Conservation (phyloP, 1,284 basidiomycete genomes). For the Sanghuangporus weigelae region DNA sequence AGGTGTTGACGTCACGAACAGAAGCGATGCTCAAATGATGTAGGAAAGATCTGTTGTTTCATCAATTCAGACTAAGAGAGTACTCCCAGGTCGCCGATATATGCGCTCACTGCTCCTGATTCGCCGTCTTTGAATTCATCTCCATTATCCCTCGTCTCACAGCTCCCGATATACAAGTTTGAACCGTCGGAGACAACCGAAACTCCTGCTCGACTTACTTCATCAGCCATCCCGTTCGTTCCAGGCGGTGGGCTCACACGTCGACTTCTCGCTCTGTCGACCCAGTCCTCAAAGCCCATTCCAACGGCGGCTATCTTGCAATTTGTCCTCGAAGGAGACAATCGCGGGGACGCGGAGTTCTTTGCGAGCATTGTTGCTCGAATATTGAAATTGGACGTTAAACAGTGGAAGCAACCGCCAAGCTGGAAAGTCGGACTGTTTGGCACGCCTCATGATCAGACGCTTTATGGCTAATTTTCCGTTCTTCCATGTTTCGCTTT, state of each 20-base stretch:
- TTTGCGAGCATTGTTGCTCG: slow-evolving; percentile 52
- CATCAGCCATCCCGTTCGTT: slow-evolving; percentile 48
- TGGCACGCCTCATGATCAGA: slow-evolving; percentile 65
- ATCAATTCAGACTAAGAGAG: not conserved
- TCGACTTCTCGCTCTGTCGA: slow-evolving; percentile 50
- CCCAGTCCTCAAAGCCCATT: slow-evolving; percentile 30
- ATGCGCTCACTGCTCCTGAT: slow-evolving; percentile 42
- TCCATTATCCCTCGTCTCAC: slow-evolving; percentile 35
- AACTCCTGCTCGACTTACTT: slow-evolving; percentile 21
- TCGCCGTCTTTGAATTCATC: slow-evolving; percentile 34
- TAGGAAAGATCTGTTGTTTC: slow-evolving; percentile 31
- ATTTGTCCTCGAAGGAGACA: slow-evolving; percentile 76
- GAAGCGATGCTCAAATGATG: slow-evolving; percentile 73
- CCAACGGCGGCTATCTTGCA: slow-evolving; percentile 55
- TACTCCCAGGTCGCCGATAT: slow-evolving; percentile 49
- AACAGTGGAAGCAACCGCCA: slow-evolving; percentile 52
- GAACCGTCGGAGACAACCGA: not conserved
- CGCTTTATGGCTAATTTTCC: slow-evolving; percentile 52
- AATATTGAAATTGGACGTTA: slow-evolving; percentile 34
- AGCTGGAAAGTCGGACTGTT: slow-evolving; percentile 69
- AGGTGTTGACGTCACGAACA: slow-evolving; percentile 67
- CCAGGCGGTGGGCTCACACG: slow-evolving; percentile 72
- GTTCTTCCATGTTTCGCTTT: not conserved
- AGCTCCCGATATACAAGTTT: slow-evolving; percentile 39
- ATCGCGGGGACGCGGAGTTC: slow-evolving; percentile 61